Percentiles rank a stretch among this genome's conserved stretches.
Conservation (phyloP, 306 rosid species). For the Cicer cuneatum region DNA sequence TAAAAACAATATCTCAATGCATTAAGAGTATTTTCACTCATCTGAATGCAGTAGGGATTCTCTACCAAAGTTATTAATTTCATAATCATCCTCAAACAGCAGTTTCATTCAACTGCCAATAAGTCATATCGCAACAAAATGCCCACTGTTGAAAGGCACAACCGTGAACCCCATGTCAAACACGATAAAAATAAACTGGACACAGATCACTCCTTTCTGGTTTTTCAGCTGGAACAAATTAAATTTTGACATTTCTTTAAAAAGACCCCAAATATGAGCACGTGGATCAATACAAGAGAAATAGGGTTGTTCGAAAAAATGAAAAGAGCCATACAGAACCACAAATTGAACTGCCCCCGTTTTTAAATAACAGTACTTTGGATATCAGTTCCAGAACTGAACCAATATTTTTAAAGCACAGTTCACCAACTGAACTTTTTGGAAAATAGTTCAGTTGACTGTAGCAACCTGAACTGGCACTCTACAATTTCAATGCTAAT, state of each 20-base stretch:
- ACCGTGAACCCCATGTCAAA: background rate
- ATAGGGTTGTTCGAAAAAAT: background rate
- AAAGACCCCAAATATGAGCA: background rate
- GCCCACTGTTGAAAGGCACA: background rate
- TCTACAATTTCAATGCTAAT: background rate
- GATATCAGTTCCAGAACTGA: background rate
- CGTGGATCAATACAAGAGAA: background rate
- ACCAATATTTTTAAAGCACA: background rate
- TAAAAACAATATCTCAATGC: background rate
- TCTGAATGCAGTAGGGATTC: slow-evolving; percentile 1
- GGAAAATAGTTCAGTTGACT: background rate
- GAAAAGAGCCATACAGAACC: background rate
- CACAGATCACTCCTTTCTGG: background rate
- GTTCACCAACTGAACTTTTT: background rate
- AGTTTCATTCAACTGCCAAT: slow-evolving; percentile 6
- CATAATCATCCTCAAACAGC: background rate
- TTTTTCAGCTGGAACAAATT: slow-evolving; percentile 3
- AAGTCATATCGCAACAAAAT: background rate
- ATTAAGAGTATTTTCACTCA: slow-evolving; percentile 6
- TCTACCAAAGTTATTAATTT: slow-evolving; percentile 1
- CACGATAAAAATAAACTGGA: slow-evolving; percentile 8
- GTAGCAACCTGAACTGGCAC: background rate
- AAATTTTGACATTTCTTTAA: slow-evolving; percentile 6
- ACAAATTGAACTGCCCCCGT: background rate
- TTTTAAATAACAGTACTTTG: background rate